Evolutionary conservation across 352 stramenopile genomes (phyloP).

Genomic region (Pythium vanterpoolii): DNA sequence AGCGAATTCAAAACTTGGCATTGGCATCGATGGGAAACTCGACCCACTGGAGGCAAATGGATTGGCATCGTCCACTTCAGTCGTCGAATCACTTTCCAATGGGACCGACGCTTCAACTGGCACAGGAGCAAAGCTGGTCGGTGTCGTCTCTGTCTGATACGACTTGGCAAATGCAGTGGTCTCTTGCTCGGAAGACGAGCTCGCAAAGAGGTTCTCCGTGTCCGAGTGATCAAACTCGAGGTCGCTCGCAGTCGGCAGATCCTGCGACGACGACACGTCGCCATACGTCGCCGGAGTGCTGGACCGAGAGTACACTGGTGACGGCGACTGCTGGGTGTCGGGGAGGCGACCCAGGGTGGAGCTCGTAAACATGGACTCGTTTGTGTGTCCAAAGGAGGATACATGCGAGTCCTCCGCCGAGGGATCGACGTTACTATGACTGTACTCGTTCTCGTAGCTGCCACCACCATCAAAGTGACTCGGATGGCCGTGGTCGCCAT

Average conservation of each 20-base stretch:
- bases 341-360: background rate
- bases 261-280: constrained; percentile 16
- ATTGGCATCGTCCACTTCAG: constrained; percentile 30
- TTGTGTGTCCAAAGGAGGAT: constrained; percentile 8
- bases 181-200: constrained; percentile 1
- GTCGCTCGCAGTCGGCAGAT: constrained; percentile 24
- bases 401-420: background rate
- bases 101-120: background rate
- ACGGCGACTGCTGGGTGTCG: constrained; percentile 1
- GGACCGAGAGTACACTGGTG: constrained; percentile 9
- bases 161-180: background rate
- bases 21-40: constrained; percentile 27
- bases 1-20: constrained; percentile 2
- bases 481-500: constrained; percentile 14
- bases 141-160: background rate
- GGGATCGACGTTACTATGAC: background rate
- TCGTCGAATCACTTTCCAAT: constrained; percentile 4
- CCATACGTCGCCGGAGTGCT: constrained; percentile 20
- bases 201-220: constrained; percentile 19
- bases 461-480: constrained; percentile 8
- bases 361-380: constrained; percentile 4
- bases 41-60: constrained; percentile 40
- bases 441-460: constrained; percentile 20
- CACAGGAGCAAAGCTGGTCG: background rate
- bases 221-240: constrained; percentile 25